Conservation (phyloP, 139 green algal species). For the Tetradesmus lagerheimii region DNA sequence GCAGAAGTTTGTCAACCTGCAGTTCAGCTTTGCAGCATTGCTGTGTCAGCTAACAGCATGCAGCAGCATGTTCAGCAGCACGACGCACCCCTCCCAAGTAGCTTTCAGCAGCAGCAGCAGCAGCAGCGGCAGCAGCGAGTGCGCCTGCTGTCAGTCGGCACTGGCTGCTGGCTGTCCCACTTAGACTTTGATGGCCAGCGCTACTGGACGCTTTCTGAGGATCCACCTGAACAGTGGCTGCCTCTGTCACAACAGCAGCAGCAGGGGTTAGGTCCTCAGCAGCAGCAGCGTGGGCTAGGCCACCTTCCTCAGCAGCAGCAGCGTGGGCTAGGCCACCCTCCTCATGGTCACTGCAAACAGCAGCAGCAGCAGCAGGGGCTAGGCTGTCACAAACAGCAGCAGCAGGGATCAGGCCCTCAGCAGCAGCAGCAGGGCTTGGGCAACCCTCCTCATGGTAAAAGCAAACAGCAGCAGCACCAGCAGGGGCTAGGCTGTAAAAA, state of each 20-base stretch:
- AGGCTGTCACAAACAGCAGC: background rate
- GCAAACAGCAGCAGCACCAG: background rate
- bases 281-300: background rate
- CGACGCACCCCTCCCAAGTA: background rate
- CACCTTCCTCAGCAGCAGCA: background rate
- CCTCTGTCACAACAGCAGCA: background rate
- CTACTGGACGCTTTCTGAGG: constrained; percentile 4
- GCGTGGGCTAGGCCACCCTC: too few relatives aligned
- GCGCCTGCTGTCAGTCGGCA: background rate
- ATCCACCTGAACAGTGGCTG: background rate
- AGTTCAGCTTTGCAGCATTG: too few relatives aligned
- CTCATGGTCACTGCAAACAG: too few relatives aligned
- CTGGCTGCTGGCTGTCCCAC: background rate
- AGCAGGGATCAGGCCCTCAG: constrained; percentile 5
- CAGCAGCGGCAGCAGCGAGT: background rate
- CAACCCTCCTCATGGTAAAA: too few relatives aligned
- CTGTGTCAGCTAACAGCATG: background rate
- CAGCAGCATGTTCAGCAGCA: background rate
- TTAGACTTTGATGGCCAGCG: background rate
- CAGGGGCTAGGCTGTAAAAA: background rate
- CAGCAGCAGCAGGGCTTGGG: background rate
- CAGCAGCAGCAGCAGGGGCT: background rate
- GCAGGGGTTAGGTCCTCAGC: background rate
- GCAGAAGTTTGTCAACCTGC: background rate
- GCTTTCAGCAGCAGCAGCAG: background rate